Evolutionary conservation across 73 alveolate genomes (phyloP), one percentile per base, ranked within the genome.

Genomic region (Strombidium stylifer): DNA sequence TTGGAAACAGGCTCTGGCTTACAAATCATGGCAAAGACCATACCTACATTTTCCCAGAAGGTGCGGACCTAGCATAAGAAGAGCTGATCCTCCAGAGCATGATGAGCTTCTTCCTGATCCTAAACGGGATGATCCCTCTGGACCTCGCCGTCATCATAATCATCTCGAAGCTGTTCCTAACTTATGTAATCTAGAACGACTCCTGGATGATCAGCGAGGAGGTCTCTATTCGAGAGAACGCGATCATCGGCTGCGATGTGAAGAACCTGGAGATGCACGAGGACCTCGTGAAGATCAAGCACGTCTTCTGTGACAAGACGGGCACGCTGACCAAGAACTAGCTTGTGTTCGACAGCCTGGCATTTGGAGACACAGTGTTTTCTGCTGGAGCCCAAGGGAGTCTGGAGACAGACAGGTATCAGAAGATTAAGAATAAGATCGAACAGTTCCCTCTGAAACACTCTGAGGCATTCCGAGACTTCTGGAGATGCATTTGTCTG

Each of bases 241-340:
- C n/a, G n/a, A n/a, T n/a, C n/a, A n/a, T n/a, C 4, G 7, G 10
- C 2, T 60, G 74, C 39, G 42, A 53, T 16, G 74, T 41, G 18
- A 25, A 60, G 27, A 60, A 40, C 42, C 27, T 60, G 18, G 27
- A 58, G 3, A 10, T 60, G 8, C 60, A 40, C 28, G 74, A 60
- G 31, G 74, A 60, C 37, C 30, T 60, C 3, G 74, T 58, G 7
- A 40, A 60, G 35, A 41, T 60, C 2, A 60, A 60, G 18, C 42
- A 60, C 25, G 20, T 60, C 16, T 37, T 60, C 19, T 40, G 74
- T 41, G 74, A 60, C 42, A 60, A 60, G 19, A 60, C 74, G 3
- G 74, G 74, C 12, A 60, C 74, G n/a, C 25, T 60, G 20, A 60
- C 74, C 12, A n/a, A 60, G 42, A 60, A 60, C 27, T 50, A 37